Conservation (phyloP, 495 filamentous ascomycete genomes). For the Sporormia fimetaria region DNA sequence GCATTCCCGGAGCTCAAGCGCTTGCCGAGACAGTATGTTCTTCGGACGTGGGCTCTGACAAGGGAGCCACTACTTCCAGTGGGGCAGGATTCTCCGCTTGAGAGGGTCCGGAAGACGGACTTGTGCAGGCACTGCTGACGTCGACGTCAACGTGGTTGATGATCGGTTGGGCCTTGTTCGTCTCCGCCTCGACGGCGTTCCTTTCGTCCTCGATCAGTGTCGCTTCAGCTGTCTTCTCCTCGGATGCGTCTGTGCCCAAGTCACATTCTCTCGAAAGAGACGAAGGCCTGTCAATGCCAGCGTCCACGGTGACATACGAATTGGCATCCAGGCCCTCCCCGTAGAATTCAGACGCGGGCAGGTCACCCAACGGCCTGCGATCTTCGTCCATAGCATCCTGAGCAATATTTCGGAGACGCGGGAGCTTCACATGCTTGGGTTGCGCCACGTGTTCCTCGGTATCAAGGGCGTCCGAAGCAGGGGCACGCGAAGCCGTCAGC, state of each 20-base stretch:
- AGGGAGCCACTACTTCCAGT: too few species aligned
- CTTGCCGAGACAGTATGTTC: too few species aligned
- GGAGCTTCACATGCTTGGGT: constrained; percentile 12
- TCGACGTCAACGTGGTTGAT: constrained; percentile 8
- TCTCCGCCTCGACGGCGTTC: neutral
- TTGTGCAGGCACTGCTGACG: too few species aligned
- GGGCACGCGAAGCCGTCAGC: constrained; percentile 26
- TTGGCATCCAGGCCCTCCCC: constrained; percentile 53
- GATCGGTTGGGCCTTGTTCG: constrained; percentile 3
- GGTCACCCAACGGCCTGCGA: constrained; percentile 58
- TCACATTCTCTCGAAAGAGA: constrained; percentile 25
- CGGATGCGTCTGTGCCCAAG: constrained; percentile 8
- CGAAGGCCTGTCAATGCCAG: constrained; percentile 16
- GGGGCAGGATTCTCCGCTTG: too few species aligned
- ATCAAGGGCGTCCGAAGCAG: constrained; percentile 15
- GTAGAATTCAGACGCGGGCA: constrained; percentile 63
- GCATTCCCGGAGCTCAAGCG: too few species aligned
- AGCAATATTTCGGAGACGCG: constrained; percentile 16
- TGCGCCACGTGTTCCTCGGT: constrained; percentile 13
- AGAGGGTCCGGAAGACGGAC: too few species aligned
- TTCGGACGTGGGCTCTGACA: too few species aligned
- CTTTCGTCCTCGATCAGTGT: neutral
- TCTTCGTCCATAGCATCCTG: constrained; percentile 42
- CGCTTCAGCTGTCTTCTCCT: constrained; percentile 1
- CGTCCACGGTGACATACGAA: constrained; percentile 37